Conservation (phyloP, 116 monocot species). For the Papilionanthe hybrid region DNA sequence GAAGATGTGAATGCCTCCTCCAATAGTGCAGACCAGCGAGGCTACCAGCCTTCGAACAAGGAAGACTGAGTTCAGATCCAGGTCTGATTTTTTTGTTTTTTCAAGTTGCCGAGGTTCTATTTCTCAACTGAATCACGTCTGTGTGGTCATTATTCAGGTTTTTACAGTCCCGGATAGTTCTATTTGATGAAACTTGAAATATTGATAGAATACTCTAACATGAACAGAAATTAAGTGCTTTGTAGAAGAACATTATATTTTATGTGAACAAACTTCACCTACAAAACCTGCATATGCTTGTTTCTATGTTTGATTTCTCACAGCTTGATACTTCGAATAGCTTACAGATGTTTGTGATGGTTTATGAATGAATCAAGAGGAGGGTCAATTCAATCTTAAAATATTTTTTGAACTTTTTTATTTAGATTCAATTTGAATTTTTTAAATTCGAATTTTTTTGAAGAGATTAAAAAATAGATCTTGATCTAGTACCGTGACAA, state of each 20-base stretch:
- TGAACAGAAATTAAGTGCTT: background rate
- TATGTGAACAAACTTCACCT: background rate
- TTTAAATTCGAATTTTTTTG: too few species aligned
- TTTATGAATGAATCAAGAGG: too few species aligned
- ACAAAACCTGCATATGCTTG: background rate
- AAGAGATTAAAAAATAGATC: too few species aligned
- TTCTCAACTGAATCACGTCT: constrained; percentile 1
- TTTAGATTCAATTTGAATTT: too few species aligned
- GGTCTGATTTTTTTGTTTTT: background rate
- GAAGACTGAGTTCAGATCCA: constrained; percentile 39
- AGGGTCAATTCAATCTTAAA: too few species aligned
- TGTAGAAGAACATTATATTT: background rate
- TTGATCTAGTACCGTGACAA: too few species aligned
- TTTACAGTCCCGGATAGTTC: background rate
- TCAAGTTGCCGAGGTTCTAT: background rate
- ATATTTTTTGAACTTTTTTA: too few species aligned
- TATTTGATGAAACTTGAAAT: background rate
- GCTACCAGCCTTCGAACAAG: constrained; percentile 48
- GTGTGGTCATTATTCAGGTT: background rate
- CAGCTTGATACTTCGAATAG: background rate
- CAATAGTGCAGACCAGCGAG: constrained; percentile 19
- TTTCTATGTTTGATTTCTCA: background rate
- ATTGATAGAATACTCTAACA: constrained; percentile 1
- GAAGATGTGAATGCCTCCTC: constrained; percentile 13
- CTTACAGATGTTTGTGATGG: background rate